Base-by-base conservation (phyloP, 2,329 filamentous ascomycete species). In the Colletotrichum viniferum region DNA sequence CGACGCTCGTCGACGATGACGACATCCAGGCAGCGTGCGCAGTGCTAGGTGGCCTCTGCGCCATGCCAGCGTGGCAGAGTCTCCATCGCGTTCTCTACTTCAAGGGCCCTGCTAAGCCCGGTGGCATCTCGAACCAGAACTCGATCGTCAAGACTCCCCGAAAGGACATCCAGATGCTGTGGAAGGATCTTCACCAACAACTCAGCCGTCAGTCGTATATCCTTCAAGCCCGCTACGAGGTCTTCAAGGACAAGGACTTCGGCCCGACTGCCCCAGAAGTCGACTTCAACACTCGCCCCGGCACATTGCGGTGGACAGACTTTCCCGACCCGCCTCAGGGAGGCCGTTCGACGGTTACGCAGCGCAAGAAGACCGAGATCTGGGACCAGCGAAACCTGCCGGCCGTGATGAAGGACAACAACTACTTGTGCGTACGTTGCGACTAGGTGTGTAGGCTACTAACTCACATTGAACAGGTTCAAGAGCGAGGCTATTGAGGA, bases 331-430 rank as follows among this genome's bases (percentile, higher is more conserved):
- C 91, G 18, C 84, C 87, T 2, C 85, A 85, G 28, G n/a, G n/a
- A 21, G 85, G 84, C 14, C 84, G 85, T n/a, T 85, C 88, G 13
- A 62, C 72, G 61, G 81, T 91, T 38, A 88, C 86, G 12, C 87
- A 90, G 79, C 85, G 90, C 52, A 90, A 89, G 79, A 89, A 88
- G 81, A 84, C 91, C 8, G 90, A 92, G 78, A 87, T 92, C n/a
- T 86, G 87, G 78, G 86, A 88, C 2, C 88, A 90, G 77, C 86
- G 82, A 66, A 87, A 86, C 63, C 79, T 92, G 9, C 85, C 85
- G 4, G 84, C 84, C 4, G 80, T 90, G 8, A 79, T 93, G 80
- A 81, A 82, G 24, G 88, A 90, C 32, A 92, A 91, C 75, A 85
- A 85, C 13, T 87, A 91, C 78, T 84, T 81, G 90, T 92, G 80